Base-by-base conservation (phyloP, 2,329 filamentous ascomycete species). In the Alternaria sp. region DNA sequence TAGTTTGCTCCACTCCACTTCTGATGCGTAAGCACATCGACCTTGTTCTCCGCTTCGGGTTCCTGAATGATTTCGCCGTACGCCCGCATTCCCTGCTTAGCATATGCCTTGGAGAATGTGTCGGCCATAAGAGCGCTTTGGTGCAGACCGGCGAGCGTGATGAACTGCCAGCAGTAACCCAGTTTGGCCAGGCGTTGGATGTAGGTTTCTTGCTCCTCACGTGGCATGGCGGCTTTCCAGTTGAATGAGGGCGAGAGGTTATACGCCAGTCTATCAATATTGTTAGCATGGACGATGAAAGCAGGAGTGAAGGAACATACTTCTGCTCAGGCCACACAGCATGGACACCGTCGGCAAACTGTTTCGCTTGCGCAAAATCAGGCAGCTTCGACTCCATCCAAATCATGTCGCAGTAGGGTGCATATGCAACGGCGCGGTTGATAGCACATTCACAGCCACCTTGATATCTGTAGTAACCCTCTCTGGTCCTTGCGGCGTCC, bases 371-470 rank as follows among this genome's bases (percentile, higher is more conserved):
- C 51, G 86, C 85, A 79, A 85, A 98, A 79, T 98, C 94, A 46
- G 95, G 95, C 68, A 97, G 85, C 83, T 97, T 97, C 83, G 91
- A 94, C 87, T 99, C 95, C 95, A 99, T 99, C 95, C 95, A 99
- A 81, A 99, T 96, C 78, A 96, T 89, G 75, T 98, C 94, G 64
- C 91, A 91, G 82, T 96, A 97, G 2, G 95, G 94, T 0, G 92
- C 94, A 76, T 96, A 98, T 6, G 94, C 93, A 59, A 96, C 83
- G 34, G 94, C 94, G 48, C 94, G 89, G 85, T 95, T 96, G 78
- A 98, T 84, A 61, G 94, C 93, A 79, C 92, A 96, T 79, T 93
- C 89, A 74, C 92, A 96, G 61, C 95, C 95, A 62, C 95, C 95
- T 80, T 92, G 86, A 78, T 97, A 90, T 64, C 95, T 87, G 85